phyloP scores from a whole-genome alignment of 352 stramenopile genomes.

The Hyaloperonospora arabidopsidis region DNA sequence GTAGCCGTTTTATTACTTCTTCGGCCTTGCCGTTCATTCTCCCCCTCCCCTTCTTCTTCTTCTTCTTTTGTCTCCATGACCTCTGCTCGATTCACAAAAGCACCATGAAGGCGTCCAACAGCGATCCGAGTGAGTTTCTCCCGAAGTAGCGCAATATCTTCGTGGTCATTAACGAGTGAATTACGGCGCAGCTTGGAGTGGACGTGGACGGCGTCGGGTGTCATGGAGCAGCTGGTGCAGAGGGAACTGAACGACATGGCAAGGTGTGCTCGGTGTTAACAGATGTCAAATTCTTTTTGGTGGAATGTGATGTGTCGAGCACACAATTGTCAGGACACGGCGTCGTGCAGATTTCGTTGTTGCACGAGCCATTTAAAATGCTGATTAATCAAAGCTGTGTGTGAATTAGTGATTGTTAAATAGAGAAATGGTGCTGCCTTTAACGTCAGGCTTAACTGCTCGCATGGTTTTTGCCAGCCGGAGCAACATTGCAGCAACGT shows the following conservation, averaged over 20 bases:
- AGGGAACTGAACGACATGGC: constrained; percentile 24
- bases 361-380: no score
- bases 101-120: constrained; percentile 23
- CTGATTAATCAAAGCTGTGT: no score
- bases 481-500: no score
- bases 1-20: constrained; percentile 7
- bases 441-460: no score
- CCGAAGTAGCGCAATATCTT: constrained; percentile 59
- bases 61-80: constrained; percentile 6
- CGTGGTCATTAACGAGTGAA: constrained; percentile 46
- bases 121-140: constrained; percentile 75
- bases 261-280: constrained; percentile 15
- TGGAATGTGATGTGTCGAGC: constrained; percentile 13
- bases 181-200: constrained; percentile 38
- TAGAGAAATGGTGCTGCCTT: no score
- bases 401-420: no score
- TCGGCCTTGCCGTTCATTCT: constrained; percentile 3
- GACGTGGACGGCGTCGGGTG: constrained; percentile 22
- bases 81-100: constrained; percentile 2
- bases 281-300: constrained; percentile 9
- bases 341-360: no score
- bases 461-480: no score
- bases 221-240: constrained; percentile 10
- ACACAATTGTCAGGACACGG: not conserved
- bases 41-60: constrained; percentile 8